Percentiles rank a stretch among this genome's conserved stretches.
phyloP scores from a whole-genome alignment of 192 early-diverging fungal genomes.

The Rhizophlyctis rosea region DNA sequence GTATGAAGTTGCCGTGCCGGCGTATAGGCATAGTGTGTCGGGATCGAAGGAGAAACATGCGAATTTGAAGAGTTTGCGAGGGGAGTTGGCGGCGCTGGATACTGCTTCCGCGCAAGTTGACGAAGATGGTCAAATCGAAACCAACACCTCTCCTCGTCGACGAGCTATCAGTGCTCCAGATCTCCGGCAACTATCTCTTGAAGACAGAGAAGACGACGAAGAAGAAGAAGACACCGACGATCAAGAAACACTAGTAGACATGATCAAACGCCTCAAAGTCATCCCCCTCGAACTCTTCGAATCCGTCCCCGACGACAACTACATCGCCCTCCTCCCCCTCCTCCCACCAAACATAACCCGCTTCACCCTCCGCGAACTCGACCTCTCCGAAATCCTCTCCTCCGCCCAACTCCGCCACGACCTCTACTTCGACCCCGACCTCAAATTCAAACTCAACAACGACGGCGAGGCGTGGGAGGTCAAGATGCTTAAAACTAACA shows the following conservation, averaged over 20 bases:
- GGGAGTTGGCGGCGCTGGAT: neutral
- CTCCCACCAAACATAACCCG: constrained; percentile 78
- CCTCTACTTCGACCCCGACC: constrained; percentile 82
- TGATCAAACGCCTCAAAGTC: constrained; percentile 26
- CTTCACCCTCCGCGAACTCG: constrained; percentile 83
- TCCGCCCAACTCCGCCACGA: constrained; percentile 87
- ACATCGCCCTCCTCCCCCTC: constrained; percentile 37
- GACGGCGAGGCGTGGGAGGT: constrained; percentile 66
- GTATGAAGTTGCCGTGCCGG: neutral
- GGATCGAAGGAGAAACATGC: neutral
- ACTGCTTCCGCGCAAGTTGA: neutral
- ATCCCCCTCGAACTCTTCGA: constrained; percentile 36
- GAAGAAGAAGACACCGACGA: neutral
- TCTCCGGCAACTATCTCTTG: neutral
- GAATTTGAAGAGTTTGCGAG: neutral
- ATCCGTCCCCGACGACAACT: constrained; percentile 37
- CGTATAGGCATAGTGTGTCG: neutral
- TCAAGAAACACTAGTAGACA: constrained; percentile 22
- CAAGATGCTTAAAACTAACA: constrained; percentile 58
- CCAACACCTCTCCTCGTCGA: neutral
- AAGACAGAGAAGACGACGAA: neutral
- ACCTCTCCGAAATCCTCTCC: constrained; percentile 76
- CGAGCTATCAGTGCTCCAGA: neutral
- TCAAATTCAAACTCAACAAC: constrained; percentile 85
- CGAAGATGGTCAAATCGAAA: neutral